Conservation (phyloP, 2,329 filamentous ascomycete species). For the Xylaria sp. region DNA sequence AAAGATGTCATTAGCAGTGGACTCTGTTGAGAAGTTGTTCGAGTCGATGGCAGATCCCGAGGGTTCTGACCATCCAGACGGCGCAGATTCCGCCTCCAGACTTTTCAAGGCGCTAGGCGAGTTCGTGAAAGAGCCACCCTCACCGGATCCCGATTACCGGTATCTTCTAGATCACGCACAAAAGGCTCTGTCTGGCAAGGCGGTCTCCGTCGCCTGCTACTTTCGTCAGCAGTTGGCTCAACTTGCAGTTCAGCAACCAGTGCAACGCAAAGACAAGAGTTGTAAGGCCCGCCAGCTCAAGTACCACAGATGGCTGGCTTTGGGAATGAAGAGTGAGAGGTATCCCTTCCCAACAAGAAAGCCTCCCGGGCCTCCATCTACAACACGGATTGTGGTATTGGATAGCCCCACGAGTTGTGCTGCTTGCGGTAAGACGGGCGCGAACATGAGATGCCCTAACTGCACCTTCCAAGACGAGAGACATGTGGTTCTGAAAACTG, state of each 20-base stretch:
- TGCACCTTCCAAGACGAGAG: constrained; percentile 15
- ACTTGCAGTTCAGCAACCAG: constrained; percentile 6
- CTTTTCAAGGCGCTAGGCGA: not conserved
- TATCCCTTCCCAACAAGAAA: constrained; percentile 11
- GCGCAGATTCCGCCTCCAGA: not conserved
- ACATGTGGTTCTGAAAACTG: constrained; percentile 12
- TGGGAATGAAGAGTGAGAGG: constrained; percentile 19
- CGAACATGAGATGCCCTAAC: constrained; percentile 13
- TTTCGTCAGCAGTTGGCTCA: constrained; percentile 19
- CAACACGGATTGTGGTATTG: not conserved
- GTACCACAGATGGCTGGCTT: constrained; percentile 24
- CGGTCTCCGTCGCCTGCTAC: not conserved
- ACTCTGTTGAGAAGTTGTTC: constrained; percentile 21
- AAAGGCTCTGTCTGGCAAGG: not conserved
- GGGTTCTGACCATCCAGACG: not conserved
- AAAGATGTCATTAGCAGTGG: not conserved
- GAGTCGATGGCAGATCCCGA: not conserved
- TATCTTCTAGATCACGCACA: constrained; percentile 1
- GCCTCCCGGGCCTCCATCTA: not conserved
- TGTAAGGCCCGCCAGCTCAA: constrained; percentile 21
- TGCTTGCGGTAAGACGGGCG: constrained; percentile 19
- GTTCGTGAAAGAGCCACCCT: not conserved
- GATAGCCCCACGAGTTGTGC: not conserved
- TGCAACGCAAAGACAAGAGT: constrained; percentile 20
- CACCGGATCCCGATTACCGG: constrained; percentile 14